Conservation (phyloP, 2,329 filamentous ascomycete species). For the Chaetothyriales sp. region DNA sequence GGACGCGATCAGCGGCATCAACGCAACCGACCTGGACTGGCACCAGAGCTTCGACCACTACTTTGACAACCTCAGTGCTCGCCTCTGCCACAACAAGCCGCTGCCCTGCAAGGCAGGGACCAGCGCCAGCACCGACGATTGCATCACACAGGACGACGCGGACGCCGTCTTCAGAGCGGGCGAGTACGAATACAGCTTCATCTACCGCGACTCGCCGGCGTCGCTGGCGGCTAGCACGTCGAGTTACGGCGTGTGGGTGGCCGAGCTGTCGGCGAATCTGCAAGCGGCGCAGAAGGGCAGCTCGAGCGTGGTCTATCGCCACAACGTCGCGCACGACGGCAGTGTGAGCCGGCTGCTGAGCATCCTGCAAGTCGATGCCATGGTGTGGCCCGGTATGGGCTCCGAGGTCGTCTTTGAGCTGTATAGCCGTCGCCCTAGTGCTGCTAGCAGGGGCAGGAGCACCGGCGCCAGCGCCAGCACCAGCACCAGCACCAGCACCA, state of each 20-base stretch:
- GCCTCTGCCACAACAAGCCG: slow-evolving; percentile 61
- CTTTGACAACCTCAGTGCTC: slow-evolving; percentile 68
- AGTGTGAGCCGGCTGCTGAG: slow-evolving; percentile 53
- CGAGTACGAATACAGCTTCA: slow-evolving; percentile 66
- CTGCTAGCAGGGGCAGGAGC: too few species aligned
- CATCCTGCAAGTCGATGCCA: slow-evolving; percentile 56
- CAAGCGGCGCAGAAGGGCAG: slow-evolving; percentile 38
- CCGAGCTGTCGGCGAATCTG: slow-evolving; percentile 55
- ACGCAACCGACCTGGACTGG: slow-evolving; percentile 40
- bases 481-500: slow-evolving; percentile 23
- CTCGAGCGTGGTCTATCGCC: slow-evolving; percentile 43
- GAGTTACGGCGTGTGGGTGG: slow-evolving; percentile 59
- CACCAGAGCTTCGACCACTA: slow-evolving; percentile 62
- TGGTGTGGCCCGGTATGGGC: slow-evolving; percentile 81
- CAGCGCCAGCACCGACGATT: slow-evolving; percentile 36
- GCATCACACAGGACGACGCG: slow-evolving; percentile 49
- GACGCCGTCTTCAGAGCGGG: slow-evolving; percentile 62
- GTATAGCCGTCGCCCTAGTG: too few species aligned
- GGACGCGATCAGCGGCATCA: slow-evolving; percentile 56
- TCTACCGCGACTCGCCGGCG: slow-evolving; percentile 54
- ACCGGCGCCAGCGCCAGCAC: slow-evolving; percentile 11
- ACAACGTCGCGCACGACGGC: slow-evolving; percentile 73
- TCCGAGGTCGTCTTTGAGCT: slow-evolving; percentile 66
- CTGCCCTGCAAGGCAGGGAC: slow-evolving; percentile 51
- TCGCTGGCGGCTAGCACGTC: slow-evolving; percentile 50